These are phyloP conservation scores for Sporothrix brasiliensis DNA, from an alignment of 2,329 filamentous ascomycete genomes.

Conservation along the genomic window DNA sequence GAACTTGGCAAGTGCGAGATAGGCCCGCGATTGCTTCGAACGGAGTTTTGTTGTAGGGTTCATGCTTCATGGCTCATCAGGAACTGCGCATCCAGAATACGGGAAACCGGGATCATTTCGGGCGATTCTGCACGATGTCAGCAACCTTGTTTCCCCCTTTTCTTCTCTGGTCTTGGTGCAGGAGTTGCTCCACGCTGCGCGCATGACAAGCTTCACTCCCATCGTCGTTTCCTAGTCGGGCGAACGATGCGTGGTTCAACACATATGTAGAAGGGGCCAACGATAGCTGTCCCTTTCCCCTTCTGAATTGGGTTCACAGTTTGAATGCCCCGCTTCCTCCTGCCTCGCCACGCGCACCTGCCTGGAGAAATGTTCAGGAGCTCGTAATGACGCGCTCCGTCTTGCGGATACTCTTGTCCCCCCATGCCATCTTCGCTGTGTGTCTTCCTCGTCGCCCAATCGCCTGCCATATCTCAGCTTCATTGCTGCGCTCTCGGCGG, in stretches of 20 bases:
- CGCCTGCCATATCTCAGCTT: not conserved
- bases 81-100: not conserved
- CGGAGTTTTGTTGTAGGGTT: not conserved
- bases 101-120: slow-evolving; percentile 14
- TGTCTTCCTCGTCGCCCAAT: not conserved
- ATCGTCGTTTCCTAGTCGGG: slow-evolving; percentile 14
- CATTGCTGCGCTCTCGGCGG: not conserved
- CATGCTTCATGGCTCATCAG: not conserved
- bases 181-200: not conserved
- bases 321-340: not conserved
- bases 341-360: not conserved
- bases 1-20: not conserved
- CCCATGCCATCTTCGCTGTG: not conserved
- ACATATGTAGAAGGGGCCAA: slow-evolving; percentile 1
- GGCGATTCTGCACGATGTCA: slow-evolving; percentile 19
- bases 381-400: slow-evolving; percentile 4
- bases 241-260: slow-evolving; percentile 12
- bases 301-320: slow-evolving; percentile 12
- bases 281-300: not conserved
- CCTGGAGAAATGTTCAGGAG: not conserved
- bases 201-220: slow-evolving; percentile 5
- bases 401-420: not conserved
- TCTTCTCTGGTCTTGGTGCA: slow-evolving; percentile 3
- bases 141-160: slow-evolving; percentile 8
- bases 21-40: not conserved